A percentile compares a stretch with the other conserved stretches of the same genome.
Conservation (phyloP, 768 basidiomycete species). For the Daedaleopsis nitida region DNA sequence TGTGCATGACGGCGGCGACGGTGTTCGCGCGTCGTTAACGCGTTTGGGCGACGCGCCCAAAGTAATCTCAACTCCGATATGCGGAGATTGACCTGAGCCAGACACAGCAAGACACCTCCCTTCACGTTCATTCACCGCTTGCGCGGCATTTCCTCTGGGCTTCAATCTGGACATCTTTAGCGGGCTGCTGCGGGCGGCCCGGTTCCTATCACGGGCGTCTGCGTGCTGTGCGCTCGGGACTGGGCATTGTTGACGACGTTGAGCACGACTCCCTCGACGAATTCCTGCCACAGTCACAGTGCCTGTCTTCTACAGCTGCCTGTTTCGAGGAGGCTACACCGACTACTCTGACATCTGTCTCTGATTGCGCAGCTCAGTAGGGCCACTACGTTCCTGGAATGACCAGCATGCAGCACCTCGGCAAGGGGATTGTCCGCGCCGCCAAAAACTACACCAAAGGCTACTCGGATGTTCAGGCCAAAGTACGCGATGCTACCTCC, state of each 20-base stretch:
- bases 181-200: neutral
- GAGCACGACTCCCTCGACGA: neutral
- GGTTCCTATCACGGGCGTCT: neutral
- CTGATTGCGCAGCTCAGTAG: neutral
- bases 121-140: too few relatives aligned
- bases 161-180: too few relatives aligned
- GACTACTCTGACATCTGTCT: neutral
- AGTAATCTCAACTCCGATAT: neutral
- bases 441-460: slow-evolving; percentile 96
- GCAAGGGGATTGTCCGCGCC: slow-evolving; percentile 82
- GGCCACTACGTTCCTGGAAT: slow-evolving; percentile 2
- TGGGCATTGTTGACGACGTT: neutral
- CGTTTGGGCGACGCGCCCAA: neutral
- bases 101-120: too few relatives aligned
- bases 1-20: slow-evolving; percentile 22
- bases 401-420: slow-evolving; percentile 70
- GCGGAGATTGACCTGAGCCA: neutral
- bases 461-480: slow-evolving; percentile 93
- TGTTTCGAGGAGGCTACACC: neutral
- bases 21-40: slow-evolving; percentile 11
- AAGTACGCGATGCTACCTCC: slow-evolving; percentile 94
- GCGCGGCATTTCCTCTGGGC: too few relatives aligned
- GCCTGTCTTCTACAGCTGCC: neutral
- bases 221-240: too few relatives aligned
- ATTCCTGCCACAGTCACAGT: too few relatives aligned